Conservation (phyloP, 495 filamentous ascomycete species). For the Penicillium taxi region DNA sequence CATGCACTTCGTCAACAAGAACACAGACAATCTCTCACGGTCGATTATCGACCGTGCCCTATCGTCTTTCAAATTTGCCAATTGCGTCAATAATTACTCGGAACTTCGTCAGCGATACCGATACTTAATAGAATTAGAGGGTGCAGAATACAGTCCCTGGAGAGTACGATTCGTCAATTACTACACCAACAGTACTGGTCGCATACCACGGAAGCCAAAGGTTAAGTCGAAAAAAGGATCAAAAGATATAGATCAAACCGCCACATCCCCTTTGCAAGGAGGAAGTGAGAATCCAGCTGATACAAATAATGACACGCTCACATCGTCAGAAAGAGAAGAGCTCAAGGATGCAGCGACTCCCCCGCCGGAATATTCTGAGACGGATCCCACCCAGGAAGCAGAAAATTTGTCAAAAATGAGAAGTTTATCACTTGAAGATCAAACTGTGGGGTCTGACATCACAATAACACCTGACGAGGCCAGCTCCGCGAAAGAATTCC, state of each 20-base stretch:
- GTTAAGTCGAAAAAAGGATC: no score
- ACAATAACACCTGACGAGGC: no score
- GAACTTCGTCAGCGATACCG: constrained; percentile 63
- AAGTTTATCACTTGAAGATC: neutral
- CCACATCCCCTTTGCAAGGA: no score
- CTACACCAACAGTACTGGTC: constrained; percentile 75
- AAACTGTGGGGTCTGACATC: no score
- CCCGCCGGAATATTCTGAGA: neutral
- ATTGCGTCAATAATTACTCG: constrained; percentile 66
- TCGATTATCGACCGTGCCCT: constrained; percentile 66
- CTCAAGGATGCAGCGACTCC: neutral
- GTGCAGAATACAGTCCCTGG: constrained; percentile 29
- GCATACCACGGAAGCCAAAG: constrained; percentile 17
- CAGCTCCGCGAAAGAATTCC: no score
- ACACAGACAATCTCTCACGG: constrained; percentile 56
- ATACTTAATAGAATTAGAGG: constrained; percentile 59
- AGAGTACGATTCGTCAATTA: constrained; percentile 80
- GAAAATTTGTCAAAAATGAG: constrained; percentile 1
- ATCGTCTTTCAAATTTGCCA: constrained; percentile 77
- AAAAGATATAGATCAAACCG: no score
- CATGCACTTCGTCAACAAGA: constrained; percentile 72
- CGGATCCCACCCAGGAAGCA: neutral
- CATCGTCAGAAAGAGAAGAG: neutral
- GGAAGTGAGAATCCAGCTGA: no score
- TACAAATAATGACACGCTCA: no score